A percentile compares a stretch with the other conserved stretches of the same genome.
Evolutionary conservation across 2,329 filamentous ascomycete genomes (phyloP).

Genomic region (Beauveria rudraprayagi): DNA sequence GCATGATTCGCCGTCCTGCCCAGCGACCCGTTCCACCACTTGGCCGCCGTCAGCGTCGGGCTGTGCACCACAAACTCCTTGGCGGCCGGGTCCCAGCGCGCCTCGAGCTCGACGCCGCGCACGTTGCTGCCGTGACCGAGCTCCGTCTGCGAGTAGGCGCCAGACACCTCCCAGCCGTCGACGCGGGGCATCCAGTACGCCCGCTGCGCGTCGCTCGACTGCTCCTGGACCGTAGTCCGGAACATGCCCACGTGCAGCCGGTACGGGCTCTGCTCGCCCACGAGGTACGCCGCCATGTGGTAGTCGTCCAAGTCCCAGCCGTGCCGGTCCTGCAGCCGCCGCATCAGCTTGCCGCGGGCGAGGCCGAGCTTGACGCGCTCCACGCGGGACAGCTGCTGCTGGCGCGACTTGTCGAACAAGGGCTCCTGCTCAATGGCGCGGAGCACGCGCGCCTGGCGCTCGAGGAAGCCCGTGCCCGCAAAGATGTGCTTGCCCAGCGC

Average conservation of each 20-base stretch:
- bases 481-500: conserved; percentile 62
- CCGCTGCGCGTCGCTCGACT: conserved; percentile 66
- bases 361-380: conserved; percentile 63
- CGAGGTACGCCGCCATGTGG: conserved; percentile 55
- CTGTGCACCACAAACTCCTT: conserved; percentile 71
- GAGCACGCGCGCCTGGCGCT: conserved; percentile 52
- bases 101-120: conserved; percentile 62
- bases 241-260: conserved; percentile 53
- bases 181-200: conserved; percentile 64
- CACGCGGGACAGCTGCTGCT: conserved; percentile 64
- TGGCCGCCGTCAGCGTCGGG: conserved; percentile 64
- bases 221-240: conserved; percentile 54
- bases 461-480: conserved; percentile 51
- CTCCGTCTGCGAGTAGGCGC: conserved; percentile 76
- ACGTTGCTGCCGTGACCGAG: conserved; percentile 74
- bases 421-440: conserved; percentile 58
- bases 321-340: conserved; percentile 57
- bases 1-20: conserved; percentile 70
- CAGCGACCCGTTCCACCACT: conserved; percentile 80
- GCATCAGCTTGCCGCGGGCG: conserved; percentile 61
- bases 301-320: conserved; percentile 62
- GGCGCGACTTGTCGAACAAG: conserved; percentile 70
- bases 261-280: conserved; percentile 67
- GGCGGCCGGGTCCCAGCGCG: conserved; percentile 64
- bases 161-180: conserved; percentile 62